A percentile compares a stretch with the other conserved stretches of the same genome.
These are phyloP conservation scores for Trichoderma lentiforme DNA, from an alignment of 2,329 filamentous ascomycete genomes.

Conservation along the genomic window DNA sequence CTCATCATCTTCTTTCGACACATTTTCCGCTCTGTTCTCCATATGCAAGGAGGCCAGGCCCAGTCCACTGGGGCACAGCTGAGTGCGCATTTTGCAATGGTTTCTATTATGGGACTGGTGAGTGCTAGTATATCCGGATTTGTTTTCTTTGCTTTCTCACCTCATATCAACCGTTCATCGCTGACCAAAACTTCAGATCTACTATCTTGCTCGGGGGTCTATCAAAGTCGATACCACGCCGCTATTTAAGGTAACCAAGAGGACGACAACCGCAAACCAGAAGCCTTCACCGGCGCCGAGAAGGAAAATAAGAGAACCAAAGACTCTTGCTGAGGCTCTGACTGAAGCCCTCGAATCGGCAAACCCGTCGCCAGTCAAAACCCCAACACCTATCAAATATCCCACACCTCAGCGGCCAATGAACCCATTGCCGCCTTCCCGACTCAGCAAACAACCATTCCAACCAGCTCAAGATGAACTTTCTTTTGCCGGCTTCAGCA, in stretches of 20 bases:
- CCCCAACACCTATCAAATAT: constrained; percentile 17
- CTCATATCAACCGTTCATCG: background rate
- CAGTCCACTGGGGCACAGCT: constrained; percentile 41
- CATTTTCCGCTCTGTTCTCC: constrained; percentile 43
- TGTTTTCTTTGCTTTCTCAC: background rate
- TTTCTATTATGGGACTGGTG: constrained; percentile 52
- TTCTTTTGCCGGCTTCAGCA: constrained; percentile 14
- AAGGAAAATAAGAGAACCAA: constrained; percentile 32
- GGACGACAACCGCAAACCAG: constrained; percentile 28
- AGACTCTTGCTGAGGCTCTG: constrained; percentile 43
- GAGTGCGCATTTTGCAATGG: constrained; percentile 54
- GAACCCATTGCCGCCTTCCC: constrained; percentile 2
- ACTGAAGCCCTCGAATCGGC: constrained; percentile 33
- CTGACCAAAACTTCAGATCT: constrained; percentile 39
- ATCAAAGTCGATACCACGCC: constrained; percentile 57
- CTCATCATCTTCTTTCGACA: constrained; percentile 56
- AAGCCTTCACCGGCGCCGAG: constrained; percentile 22
- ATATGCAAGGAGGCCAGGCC: constrained; percentile 38
- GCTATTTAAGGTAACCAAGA: constrained; percentile 41
- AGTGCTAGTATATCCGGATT: constrained; percentile 26
- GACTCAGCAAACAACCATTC: background rate
- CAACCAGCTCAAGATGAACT: background rate
- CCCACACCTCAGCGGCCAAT: constrained; percentile 1
- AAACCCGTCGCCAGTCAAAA: constrained; percentile 18
- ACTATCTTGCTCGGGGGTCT: constrained; percentile 40